Base-by-base conservation (phyloP, 2,329 filamentous ascomycete genomes). In the Dothistroma pini region DNA sequence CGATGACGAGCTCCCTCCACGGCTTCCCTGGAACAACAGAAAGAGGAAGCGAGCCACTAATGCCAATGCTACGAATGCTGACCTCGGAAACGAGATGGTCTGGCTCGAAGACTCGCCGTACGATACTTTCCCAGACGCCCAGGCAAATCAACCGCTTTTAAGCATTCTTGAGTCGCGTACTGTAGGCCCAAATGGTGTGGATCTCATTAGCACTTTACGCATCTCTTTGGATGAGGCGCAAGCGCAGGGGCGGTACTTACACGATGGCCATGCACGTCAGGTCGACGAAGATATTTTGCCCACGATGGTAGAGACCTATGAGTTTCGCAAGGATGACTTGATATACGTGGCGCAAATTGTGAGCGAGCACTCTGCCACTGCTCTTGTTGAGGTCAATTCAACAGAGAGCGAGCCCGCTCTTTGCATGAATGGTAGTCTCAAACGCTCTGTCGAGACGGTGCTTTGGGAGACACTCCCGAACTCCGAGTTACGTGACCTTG, bases 291-390 rank as follows among this genome's bases (percentile, higher is more conserved):
- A 51, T 34, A 31, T 51, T 11, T 16, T 68, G 22, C 56, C 59
- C 2, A 35, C 48, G 4, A 55, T 67, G 12, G 58, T 64, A 34
- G 55, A 65, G 19, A 54, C 67, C 4, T 62, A 66, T 16, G 63
- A 63, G 10, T 64, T 74, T 34, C 63, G 58, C 31, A 69, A 66
- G 16, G 54, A 68, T 14, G 73, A 75, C 60, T 41, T 75, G 21
- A 65, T 72, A 38, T 69, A 66, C 56, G 63, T 74, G 21, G 71
- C 73, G 22, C 74, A 76, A 55, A 58, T 75, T 21, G 63, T 72
- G n/a, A 67, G 68, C 52, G 72, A 75, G 54, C 71, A 75, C 60
- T 68, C 69, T 12, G 50, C 67, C 3, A 65, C 65, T 9, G 19
- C 50, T 32, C 57, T 69, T 22, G 16, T 10, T 44, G 41, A 19